Evolutionary conservation across 192 early-diverging fungal species (phyloP).

Genomic region (Spizellomyces sp.): DNA sequence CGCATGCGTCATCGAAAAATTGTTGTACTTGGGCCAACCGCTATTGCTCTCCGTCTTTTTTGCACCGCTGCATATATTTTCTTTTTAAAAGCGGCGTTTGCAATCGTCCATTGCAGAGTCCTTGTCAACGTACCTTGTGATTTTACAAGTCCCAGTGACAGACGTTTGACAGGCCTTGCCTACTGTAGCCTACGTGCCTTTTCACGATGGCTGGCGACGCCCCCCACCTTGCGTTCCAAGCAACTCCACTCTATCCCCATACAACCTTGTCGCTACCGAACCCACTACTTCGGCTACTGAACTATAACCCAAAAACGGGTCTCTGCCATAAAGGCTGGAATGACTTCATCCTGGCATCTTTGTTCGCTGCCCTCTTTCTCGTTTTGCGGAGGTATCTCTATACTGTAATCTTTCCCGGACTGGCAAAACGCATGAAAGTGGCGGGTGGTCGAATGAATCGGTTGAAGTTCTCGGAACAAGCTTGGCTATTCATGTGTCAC

Average conservation of each 20-base stretch:
- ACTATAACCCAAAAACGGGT: conserved; percentile 20
- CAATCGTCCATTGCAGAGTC: too few relatives aligned
- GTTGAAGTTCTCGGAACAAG: conserved; percentile 55
- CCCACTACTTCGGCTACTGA: conserved; percentile 14
- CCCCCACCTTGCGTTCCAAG: background rate
- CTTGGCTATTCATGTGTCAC: conserved; percentile 52
- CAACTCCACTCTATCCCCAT: background rate
- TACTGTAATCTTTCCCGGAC: conserved; percentile 3
- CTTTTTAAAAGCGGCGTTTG: too few relatives aligned
- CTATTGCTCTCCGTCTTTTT: too few relatives aligned
- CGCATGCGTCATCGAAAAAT: too few relatives aligned
- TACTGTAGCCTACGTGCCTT: background rate
- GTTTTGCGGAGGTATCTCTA: conserved; percentile 11
- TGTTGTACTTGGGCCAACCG: too few relatives aligned
- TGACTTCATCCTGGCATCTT: conserved; percentile 10
- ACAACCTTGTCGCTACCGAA: conserved; percentile 16
- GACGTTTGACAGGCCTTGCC: too few relatives aligned
- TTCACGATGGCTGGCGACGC: background rate
- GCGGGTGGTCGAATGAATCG: background rate
- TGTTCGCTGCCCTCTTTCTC: conserved; percentile 10
- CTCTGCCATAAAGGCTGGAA: conserved; percentile 17
- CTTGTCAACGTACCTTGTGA: too few relatives aligned
- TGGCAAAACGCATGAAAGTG: conserved; percentile 18
- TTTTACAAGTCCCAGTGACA: too few relatives aligned
- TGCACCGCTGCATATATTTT: too few relatives aligned